phyloP scores from a whole-genome alignment of 805 yeast genomes.

The Groenewaldozyma tartarivorans region DNA sequence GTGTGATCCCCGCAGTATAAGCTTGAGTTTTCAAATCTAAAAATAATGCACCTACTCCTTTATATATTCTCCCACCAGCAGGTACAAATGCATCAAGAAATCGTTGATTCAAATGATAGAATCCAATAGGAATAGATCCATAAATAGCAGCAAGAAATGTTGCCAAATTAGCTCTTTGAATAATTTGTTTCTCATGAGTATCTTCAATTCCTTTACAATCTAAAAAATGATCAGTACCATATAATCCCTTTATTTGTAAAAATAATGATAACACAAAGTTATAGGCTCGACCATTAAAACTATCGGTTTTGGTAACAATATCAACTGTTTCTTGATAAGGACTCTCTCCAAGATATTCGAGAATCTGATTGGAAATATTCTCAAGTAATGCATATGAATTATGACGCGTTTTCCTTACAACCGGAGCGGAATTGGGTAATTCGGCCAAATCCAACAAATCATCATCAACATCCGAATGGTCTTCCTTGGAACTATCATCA shows the following conservation, averaged over 20 bases:
- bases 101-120: constrained; percentile 73
- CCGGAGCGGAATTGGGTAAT: background rate
- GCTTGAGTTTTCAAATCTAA: constrained; percentile 93
- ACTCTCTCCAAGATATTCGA: constrained; percentile 60
- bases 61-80: constrained; percentile 50
- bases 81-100: constrained; percentile 87
- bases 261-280: constrained; percentile 64
- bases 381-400: background rate
- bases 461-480: background rate
- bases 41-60: constrained; percentile 69
- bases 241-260: constrained; percentile 65
- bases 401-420: background rate
- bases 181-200: constrained; percentile 40
- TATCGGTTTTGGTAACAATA: constrained; percentile 55
- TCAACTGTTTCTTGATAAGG: constrained; percentile 70
- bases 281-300: constrained; percentile 51
- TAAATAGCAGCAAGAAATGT: constrained; percentile 82
- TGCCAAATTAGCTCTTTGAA: constrained; percentile 79
- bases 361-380: constrained; percentile 37
- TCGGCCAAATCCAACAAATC: background rate
- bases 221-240: constrained; percentile 62
- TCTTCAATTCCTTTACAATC: constrained; percentile 20
- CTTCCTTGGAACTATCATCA: background rate
- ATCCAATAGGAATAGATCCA: constrained; percentile 79
- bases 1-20: constrained; percentile 74